Conservation (phyloP, 768 basidiomycete genomes). For the Tubosaeta sp. region DNA sequence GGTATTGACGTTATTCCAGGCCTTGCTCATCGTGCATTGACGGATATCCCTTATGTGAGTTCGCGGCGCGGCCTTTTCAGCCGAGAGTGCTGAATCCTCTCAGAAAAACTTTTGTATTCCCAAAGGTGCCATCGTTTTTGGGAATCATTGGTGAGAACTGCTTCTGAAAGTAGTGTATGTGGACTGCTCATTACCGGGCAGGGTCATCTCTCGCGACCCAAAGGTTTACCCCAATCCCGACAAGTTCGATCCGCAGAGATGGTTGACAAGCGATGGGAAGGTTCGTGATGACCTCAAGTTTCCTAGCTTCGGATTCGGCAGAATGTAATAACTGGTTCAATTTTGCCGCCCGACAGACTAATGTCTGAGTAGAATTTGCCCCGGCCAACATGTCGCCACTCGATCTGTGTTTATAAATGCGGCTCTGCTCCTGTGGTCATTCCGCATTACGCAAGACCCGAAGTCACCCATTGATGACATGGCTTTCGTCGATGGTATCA, state of each 20-base stretch:
- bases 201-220: conserved; percentile 58
- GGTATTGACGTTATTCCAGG: conserved; percentile 29
- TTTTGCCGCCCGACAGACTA: background rate
- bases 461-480: conserved; percentile 53
- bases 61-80: background rate
- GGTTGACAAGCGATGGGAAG: conserved; percentile 38
- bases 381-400: conserved; percentile 56
- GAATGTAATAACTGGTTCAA: conserved; percentile 24
- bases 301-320: conserved; percentile 55
- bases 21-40: conserved; percentile 60
- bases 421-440: conserved; percentile 62
- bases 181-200: conserved; percentile 10
- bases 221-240: conserved; percentile 55
- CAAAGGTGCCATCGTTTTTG: conserved; percentile 33
- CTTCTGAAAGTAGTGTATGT: background rate
- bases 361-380: conserved; percentile 46
- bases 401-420: conserved; percentile 66
- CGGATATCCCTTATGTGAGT: conserved; percentile 59
- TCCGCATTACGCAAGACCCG: conserved; percentile 50
- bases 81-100: conserved; percentile 2
- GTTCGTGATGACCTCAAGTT: conserved; percentile 50
- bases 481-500: conserved; percentile 61
- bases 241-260: conserved; percentile 53
- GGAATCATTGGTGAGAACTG: conserved; percentile 31
- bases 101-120: conserved; percentile 36